These are phyloP conservation scores for Sclerotinia nivalis DNA, from an alignment of 2,329 filamentous ascomycete genomes.

Conservation along the genomic window DNA sequence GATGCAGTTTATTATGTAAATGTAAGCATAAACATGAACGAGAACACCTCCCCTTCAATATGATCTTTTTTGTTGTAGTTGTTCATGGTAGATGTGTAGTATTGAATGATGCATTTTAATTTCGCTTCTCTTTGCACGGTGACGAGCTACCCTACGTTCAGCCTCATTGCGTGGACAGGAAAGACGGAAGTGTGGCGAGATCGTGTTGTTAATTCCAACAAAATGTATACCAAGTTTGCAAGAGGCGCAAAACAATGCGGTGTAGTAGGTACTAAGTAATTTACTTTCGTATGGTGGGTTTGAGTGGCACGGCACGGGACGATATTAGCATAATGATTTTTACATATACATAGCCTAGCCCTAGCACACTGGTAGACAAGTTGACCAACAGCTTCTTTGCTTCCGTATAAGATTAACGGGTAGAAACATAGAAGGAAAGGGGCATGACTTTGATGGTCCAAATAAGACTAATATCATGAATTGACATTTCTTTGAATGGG, in stretches of 20 bases:
- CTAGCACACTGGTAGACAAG: neutral
- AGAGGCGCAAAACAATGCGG: neutral
- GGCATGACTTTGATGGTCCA: neutral
- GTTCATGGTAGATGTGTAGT: neutral
- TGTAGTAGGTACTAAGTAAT: neutral
- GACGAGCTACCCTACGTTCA: neutral
- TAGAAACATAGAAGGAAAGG: neutral
- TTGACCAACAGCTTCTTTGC: neutral
- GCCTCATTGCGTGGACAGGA: constrained; percentile 8
- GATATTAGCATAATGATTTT: neutral
- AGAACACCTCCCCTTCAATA: neutral
- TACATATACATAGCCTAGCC: neutral
- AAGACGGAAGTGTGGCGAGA: neutral
- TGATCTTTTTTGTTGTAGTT: neutral
- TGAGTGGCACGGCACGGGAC: constrained; percentile 2
- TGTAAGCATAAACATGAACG: neutral
- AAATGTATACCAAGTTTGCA: neutral
- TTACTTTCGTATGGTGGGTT: neutral
- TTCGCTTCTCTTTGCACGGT: constrained; percentile 2
- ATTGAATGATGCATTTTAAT: neutral
- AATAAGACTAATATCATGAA: neutral
- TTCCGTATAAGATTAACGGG: neutral
- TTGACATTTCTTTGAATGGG: neutral
- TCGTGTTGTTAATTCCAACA: neutral
- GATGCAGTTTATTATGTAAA: neutral